A percentile compares a stretch with the other conserved stretches of the same genome.
Evolutionary conservation across 148 eudicot genomes (phyloP).

Genomic region (Amaranthus cruentus): DNA sequence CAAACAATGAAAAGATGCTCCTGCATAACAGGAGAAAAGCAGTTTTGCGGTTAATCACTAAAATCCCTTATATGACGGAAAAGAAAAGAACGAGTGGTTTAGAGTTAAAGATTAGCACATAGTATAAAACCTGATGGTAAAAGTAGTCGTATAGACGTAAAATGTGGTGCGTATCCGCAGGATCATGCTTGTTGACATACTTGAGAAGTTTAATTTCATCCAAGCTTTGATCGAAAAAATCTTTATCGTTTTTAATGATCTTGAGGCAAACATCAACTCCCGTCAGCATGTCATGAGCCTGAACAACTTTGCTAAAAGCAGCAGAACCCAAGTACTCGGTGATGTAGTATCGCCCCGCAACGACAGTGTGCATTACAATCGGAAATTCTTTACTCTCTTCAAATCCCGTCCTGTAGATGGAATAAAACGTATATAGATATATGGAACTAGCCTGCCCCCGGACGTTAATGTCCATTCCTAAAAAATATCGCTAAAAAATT

Average conservation of each 20-base stretch:
- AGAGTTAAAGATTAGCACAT: not conserved
- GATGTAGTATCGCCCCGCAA: slow-evolving; percentile 75
- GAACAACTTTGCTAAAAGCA: slow-evolving; percentile 94
- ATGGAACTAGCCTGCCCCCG: not conserved
- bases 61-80: not conserved
- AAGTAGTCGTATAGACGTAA: slow-evolving; percentile 95
- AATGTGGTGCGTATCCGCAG: slow-evolving; percentile 69
- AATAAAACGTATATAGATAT: slow-evolving; percentile 24
- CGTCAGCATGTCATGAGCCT: slow-evolving; percentile 79
- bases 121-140: slow-evolving; percentile 64
- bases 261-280: slow-evolving; percentile 93
- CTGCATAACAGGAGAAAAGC: slow-evolving; percentile 30
- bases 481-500: not conserved
- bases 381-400: slow-evolving; percentile 89
- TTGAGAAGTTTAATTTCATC: slow-evolving; percentile 96
- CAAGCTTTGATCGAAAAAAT: slow-evolving; percentile 95
- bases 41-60: not conserved
- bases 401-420: slow-evolving; percentile 77
- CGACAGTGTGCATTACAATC: slow-evolving; percentile 58
- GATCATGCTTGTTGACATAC: slow-evolving; percentile 94
- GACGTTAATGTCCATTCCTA: not conserved
- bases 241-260: slow-evolving; percentile 94
- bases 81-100: not conserved
- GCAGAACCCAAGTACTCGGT: slow-evolving; percentile 95
- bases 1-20: slow-evolving; percentile 97